phyloP scores from a whole-genome alignment of 2,329 filamentous ascomycete species.

The Huntiella decipiens region DNA sequence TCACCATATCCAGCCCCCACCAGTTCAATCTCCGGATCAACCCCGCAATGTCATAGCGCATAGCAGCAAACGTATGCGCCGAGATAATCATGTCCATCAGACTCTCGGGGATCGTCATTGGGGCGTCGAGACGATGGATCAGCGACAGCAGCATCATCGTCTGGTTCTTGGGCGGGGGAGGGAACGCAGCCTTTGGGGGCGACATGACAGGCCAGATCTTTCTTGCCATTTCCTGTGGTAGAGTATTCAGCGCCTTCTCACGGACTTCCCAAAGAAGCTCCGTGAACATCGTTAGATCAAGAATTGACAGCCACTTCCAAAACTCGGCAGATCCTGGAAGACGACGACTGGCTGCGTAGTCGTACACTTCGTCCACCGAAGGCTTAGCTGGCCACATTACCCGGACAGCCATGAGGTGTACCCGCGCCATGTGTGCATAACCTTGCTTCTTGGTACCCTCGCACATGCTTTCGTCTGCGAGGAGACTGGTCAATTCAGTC shows the following conservation, averaged over 20 bases:
- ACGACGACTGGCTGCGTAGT: slow-evolving; percentile 4
- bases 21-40: slow-evolving; percentile 2
- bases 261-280: slow-evolving; percentile 10
- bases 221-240: not conserved
- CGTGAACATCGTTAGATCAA: slow-evolving; percentile 1
- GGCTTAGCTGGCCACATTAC: slow-evolving; percentile 1
- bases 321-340: slow-evolving; percentile 5
- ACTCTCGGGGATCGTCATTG: not conserved
- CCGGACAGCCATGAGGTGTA: not conserved
- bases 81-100: slow-evolving; percentile 2
- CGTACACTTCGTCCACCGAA: slow-evolving; percentile 1
- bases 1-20: slow-evolving; percentile 7
- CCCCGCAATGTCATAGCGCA: slow-evolving; percentile 3
- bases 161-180: not conserved
- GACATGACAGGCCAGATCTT: slow-evolving; percentile 9
- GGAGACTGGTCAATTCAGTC: no score
- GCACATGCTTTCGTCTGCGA: no score
- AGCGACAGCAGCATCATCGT: slow-evolving; percentile 1
- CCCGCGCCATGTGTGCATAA: no score
- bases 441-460: no score
- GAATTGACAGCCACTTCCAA: slow-evolving; percentile 5
- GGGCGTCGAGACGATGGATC: not conserved
- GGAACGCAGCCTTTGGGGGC: slow-evolving; percentile 7
- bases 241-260: slow-evolving; percentile 5
- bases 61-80: slow-evolving; percentile 3